phyloP scores from a whole-genome alignment of 169 alveolate genomes.

The Eimeria acervulina region DNA sequence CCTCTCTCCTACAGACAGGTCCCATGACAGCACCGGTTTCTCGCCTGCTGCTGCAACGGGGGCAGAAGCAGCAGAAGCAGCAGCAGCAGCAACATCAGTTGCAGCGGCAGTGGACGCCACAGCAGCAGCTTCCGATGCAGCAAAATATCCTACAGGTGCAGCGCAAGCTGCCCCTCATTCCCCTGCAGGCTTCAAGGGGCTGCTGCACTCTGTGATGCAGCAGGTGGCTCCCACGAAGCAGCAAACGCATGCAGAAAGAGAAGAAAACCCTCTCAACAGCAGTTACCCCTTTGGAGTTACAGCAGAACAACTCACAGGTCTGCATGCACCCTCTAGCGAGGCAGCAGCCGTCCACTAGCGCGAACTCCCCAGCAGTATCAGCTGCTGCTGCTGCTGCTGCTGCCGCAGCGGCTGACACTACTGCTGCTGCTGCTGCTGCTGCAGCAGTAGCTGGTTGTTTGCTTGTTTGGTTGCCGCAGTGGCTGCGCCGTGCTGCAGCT shows the following conservation, averaged over 20 bases:
- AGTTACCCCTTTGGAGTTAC: neutral
- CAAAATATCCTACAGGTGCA: too few relatives aligned
- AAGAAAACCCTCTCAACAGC: neutral
- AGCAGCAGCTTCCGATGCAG: too few relatives aligned
- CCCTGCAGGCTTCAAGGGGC: constrained; percentile 17
- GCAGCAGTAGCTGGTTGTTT: neutral
- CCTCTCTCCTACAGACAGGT: neutral
- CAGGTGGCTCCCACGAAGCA: neutral
- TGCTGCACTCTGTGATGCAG: neutral
- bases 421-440: neutral
- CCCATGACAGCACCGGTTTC: constrained; percentile 30
- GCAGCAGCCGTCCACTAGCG: neutral
- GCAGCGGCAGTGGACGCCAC: neutral
- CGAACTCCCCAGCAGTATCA: neutral
- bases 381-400: neutral
- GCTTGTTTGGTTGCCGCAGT: neutral
- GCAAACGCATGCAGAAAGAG: neutral
- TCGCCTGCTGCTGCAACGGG: constrained; percentile 27
- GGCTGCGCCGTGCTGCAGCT: neutral
- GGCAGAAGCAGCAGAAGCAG: constrained; percentile 18
- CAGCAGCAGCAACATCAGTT: neutral
- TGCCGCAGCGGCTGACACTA: neutral
- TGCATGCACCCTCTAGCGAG: neutral
- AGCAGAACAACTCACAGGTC: constrained; percentile 17
- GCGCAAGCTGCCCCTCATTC: too few relatives aligned